phyloP scores from a whole-genome alignment of 1,284 basidiomycete genomes.

The Caloboletus inedulis region DNA sequence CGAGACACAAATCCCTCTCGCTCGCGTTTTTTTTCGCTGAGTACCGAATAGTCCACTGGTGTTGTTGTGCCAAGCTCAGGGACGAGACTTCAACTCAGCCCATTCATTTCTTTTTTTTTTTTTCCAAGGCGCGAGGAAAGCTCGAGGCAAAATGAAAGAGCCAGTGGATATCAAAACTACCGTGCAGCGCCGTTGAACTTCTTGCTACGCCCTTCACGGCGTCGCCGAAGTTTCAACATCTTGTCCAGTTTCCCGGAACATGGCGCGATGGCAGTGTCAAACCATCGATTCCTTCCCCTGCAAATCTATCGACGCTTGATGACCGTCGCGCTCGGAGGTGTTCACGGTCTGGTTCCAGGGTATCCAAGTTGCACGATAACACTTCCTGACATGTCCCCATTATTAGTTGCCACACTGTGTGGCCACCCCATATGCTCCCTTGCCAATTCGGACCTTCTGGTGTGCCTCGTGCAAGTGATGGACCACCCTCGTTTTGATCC shows the following conservation, averaged over 20 bases:
- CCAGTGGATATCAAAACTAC: not conserved
- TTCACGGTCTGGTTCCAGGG: not conserved
- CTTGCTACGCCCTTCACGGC: too few relatives aligned
- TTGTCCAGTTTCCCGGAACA: slow-evolving; percentile 26
- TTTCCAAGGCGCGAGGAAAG: not conserved
- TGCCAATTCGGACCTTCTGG: not conserved
- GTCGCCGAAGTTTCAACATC: too few relatives aligned
- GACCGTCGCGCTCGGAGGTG: not conserved
- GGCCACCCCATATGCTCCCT: not conserved
- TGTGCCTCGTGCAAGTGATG: not conserved
- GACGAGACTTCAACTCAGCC: too few relatives aligned
- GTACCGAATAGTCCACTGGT: too few relatives aligned
- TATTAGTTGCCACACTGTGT: not conserved
- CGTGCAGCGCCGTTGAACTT: too few relatives aligned
- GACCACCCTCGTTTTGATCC: not conserved
- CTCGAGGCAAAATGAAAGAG: not conserved
- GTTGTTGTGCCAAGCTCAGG: too few relatives aligned
- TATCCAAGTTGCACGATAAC: not conserved
- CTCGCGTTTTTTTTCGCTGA: not conserved
- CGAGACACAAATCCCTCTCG: slow-evolving; percentile 17
- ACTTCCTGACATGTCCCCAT: not conserved
- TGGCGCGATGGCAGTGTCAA: slow-evolving; percentile 25
- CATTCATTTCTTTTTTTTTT: not conserved
- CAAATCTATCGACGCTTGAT: not conserved
- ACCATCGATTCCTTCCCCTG: not conserved